Conservation (phyloP, 768 basidiomycete species). For the Tricholoma bakamatsutake region DNA sequence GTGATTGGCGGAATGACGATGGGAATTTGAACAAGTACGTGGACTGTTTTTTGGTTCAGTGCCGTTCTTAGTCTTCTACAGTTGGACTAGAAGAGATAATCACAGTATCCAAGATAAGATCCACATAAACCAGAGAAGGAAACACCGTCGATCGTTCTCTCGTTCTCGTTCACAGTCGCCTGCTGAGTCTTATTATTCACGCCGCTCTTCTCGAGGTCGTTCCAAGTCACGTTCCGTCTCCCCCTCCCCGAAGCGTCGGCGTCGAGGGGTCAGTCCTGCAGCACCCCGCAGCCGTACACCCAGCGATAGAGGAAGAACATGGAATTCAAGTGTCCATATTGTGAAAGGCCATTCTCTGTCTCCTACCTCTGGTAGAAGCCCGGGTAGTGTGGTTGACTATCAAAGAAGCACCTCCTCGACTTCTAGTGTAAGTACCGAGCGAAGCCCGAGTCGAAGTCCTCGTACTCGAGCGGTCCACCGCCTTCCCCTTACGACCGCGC, state of each 20-base stretch:
- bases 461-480: conserved; percentile 54
- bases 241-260: conserved; percentile 50
- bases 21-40: conserved; percentile 72
- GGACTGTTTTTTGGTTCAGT: neutral
- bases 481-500: conserved; percentile 36
- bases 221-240: conserved; percentile 59
- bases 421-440: conserved; percentile 51
- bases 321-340: conserved; percentile 20
- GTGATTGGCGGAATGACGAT: conserved; percentile 56
- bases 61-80: conserved; percentile 21
- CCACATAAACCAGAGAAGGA: conserved; percentile 31
- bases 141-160: conserved; percentile 44
- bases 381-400: conserved; percentile 33
- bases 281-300: conserved; percentile 43
- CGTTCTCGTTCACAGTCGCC: conserved; percentile 61
- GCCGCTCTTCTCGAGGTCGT: conserved; percentile 56
- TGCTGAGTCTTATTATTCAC: conserved; percentile 59
- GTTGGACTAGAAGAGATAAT: conserved; percentile 63
- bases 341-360: conserved; percentile 28
- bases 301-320: conserved; percentile 37
- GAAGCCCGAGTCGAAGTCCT: conserved; percentile 55
- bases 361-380: conserved; percentile 26
- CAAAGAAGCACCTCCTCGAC: conserved; percentile 47
- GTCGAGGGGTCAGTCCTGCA: conserved; percentile 46
- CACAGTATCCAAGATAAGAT: conserved; percentile 34